Evolutionary conservation across 805 yeast species (phyloP).

Genomic region (Isabelozyma pseudorhagii): DNA sequence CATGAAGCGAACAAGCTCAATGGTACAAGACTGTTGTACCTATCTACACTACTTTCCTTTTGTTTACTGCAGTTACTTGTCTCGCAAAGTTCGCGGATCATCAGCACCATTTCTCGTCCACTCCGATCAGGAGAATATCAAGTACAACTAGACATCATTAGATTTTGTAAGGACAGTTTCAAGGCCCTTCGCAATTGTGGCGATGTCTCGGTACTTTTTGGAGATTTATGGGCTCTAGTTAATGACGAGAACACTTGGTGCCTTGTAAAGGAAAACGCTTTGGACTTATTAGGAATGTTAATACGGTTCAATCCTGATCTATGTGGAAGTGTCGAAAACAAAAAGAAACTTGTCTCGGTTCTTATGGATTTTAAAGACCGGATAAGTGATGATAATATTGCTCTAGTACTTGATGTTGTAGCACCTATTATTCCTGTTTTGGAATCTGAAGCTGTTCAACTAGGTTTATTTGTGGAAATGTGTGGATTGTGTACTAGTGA

Average conservation of each 20-base stretch:
- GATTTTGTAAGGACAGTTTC: conserved; percentile 16
- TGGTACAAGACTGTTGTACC: conserved; percentile 48
- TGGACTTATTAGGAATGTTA: conserved; percentile 27
- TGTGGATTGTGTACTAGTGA: conserved; percentile 35
- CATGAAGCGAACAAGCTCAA: conserved; percentile 22
- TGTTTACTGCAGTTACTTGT: background rate
- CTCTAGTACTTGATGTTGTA: conserved; percentile 48
- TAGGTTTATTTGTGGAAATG: conserved; percentile 20
- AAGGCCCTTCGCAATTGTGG: background rate
- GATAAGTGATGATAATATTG: conserved; percentile 45
- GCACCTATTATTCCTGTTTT: conserved; percentile 40
- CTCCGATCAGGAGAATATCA: conserved; percentile 19
- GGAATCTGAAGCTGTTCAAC: background rate
- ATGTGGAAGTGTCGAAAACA: conserved; percentile 3
- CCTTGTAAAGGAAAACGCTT: conserved; percentile 40
- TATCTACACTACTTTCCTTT: conserved; percentile 26
- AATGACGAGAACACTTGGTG: conserved; percentile 32
- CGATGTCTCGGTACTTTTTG: conserved; percentile 1
- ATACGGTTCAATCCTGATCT: conserved; percentile 13
- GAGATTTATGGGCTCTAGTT: conserved; percentile 17
- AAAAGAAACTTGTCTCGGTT: background rate
- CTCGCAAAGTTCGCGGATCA: background rate
- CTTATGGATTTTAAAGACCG: conserved; percentile 4
- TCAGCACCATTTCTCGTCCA: background rate
- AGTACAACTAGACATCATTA: conserved; percentile 42